Evolutionary conservation across 441 rosid genomes (phyloP), one percentile per base, ranked within the genome.

Genomic region (Brassica balearica): DNA sequence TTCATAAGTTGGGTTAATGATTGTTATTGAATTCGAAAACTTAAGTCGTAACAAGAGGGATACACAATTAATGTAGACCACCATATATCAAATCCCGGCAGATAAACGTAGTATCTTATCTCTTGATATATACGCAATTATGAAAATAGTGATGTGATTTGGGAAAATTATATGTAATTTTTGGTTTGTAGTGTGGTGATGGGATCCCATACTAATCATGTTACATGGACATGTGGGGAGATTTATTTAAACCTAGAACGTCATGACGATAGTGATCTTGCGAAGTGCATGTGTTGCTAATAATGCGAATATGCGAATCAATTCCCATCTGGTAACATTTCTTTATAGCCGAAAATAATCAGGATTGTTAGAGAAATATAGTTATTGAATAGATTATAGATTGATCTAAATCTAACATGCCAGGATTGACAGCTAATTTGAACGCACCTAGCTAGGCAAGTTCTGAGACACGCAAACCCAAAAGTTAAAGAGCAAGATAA

Each of bases 191-290:
- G 20, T 56, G 53, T 58, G 66, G 79, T 71, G 85, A 87, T 84
- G 84, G 88, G 77, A 77, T 76, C 78, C 83, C 86, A 82, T 77
- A 81, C 82, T 81, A 85, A 84, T 82, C 94, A 89, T 88, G 92
- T 89, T 90, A 70, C 66, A 83, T 84, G 80, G 80, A 75, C 91
- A 85, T 80, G 92, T 88, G 90, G 75, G 61, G 29, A 63, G 20
- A 19, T 77, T 76, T 29, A 55, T 74, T 63, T 38, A 74, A 79
- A 51, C 58, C 58, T 73, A 62, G n/a, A 68, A 68, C 55, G 74
- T 74, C 78, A 79, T 60, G 71, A 79, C 67, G 71, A 20, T 74
- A 73, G 71, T 68, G 75, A 74, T 72, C 34, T 60, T 5, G 29
- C 67, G 75, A 75, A 75, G 73, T 81, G 86, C 89, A 83, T 83